Evolutionary conservation across 495 filamentous ascomycete species (phyloP), one percentile per base, ranked within the genome.

Genomic region (Cryomyces antarcticus): DNA sequence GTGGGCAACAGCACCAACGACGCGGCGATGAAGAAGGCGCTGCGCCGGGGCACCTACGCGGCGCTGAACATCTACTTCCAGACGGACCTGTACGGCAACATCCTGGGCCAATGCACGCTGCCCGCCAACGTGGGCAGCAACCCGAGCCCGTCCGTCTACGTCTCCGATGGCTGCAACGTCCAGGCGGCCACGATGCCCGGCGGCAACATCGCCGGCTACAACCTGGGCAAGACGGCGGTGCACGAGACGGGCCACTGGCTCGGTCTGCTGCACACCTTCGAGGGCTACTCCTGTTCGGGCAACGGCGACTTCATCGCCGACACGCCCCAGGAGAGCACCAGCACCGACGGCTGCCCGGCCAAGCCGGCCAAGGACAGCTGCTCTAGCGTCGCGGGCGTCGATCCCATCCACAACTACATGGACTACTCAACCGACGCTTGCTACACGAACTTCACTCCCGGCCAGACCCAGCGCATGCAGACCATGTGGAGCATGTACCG

Each of bases 241-340:
- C 76, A 80, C 61, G 77, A 78, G 61, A 64, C 73, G 38, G 75
- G 74, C 12, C 76, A 80, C 59, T 79, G 74, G 72, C 61, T 79
- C 41, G 69, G 72, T 38, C 61, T 79, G 28, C 66, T 68, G 58
- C 75, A 80, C 53, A 75, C 71, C 31, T 80, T 80, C 61, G 66
- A 80, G 61, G 77, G 73, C 29, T 47, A 63, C 41, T 64, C 64
- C 6, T 80, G 75, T 57, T 51, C 47, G 5, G 62, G 68, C 7
- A 42, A 50, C 4, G 74, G 74, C 7, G 77, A 78, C 53, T 64
- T 45, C 9, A 63, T 80, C 28, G 53, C 60, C 36, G 76, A 80
- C 45, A 79, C 77, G 37, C 69, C 73, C 0, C 50, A 66, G 17
- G 64, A 80, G 62, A 53, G 52, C 6, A 55, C 53, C 33, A 48